Evolutionary conservation across 768 basidiomycete species (phyloP), one percentile per base, ranked within the genome.

Genomic region (Leccinellum luteum): DNA sequence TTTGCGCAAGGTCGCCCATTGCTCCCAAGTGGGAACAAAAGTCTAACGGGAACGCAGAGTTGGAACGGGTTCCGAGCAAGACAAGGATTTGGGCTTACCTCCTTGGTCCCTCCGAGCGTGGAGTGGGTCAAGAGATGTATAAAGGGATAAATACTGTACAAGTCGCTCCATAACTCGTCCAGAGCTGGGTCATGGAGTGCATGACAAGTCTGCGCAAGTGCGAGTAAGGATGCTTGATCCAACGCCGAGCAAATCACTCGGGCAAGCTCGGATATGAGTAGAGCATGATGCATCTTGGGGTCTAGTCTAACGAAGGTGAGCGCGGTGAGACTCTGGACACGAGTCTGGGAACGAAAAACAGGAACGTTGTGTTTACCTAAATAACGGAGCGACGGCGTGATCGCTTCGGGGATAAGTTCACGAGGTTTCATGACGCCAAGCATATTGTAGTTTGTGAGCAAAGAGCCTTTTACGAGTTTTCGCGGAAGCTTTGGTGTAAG

Each of bases 131-230:
- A 27, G 43, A 69, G 66, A 27, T 54, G 55, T 23, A 67, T 14
- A 23, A 70, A 61, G 8, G 68, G 68, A 31, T 60, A 45, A 0
- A 69, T 48, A 9, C 51, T 67, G 49, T 57, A 71, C 44, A 70
- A 23, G 28, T 63, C 52, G 32, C 52, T 54, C 70, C 68, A 69
- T 2, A 72, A 21, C 35, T 65, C 63, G 44, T 70, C 67, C 4
- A 69, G 52, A 38, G 70, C 68, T 31, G 60, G 61, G 35, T 67
- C 61, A 6, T 52, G 53, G 49, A 69, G 56, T 3, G 61, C 58
- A n/a, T 41, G 63, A 51, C 68, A 69, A n/a, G 70, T 65, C 3
- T 63, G 61, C 3, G 68, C 68, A 0, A 71, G 34, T 1, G 60
- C 52, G 13, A 70, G 44, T 31, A 69, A 68, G 12, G 62, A 64